These are phyloP conservation scores for Neurospora sp. DNA, from an alignment of 495 filamentous ascomycete species.

Conservation along the genomic window DNA sequence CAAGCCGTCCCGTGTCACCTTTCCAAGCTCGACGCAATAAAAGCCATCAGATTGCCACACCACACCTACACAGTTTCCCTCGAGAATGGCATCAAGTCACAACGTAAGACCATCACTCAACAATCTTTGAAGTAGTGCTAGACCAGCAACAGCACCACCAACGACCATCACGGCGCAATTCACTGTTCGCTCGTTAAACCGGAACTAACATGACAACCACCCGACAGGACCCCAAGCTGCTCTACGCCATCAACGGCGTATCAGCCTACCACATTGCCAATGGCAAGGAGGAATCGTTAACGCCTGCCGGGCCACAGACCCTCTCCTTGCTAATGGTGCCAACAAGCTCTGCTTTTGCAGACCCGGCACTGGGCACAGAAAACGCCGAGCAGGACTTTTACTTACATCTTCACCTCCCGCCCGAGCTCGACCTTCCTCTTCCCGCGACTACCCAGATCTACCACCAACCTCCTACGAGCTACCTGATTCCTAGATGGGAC, in stretches of 20 bases:
- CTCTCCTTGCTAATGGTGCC: conserved; percentile 91
- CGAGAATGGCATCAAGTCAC: conserved; percentile 37
- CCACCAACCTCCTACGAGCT: conserved; percentile 79
- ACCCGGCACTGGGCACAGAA: conserved; percentile 45
- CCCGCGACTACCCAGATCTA: conserved; percentile 93
- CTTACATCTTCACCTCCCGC: conserved; percentile 82
- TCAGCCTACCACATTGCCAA: conserved; percentile 79
- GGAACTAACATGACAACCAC: neutral
- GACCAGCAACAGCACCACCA: neutral
- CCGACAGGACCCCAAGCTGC: conserved; percentile 58
- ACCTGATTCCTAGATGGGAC: conserved; percentile 90
- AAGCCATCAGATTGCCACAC: neutral
- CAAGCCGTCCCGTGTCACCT: neutral
- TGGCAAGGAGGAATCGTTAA: conserved; percentile 74
- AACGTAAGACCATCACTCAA: conserved; percentile 30
- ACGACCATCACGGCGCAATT: neutral
- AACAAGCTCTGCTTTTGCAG: conserved; percentile 62
- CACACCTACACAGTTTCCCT: neutral
- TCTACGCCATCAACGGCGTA: conserved; percentile 79
- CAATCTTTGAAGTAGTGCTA: neutral
- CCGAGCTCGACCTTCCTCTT: conserved; percentile 84
- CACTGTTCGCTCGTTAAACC: neutral
- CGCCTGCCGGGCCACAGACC: conserved; percentile 76
- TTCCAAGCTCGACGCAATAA: neutral
- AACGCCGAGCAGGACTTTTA: conserved; percentile 86